A percentile compares a stretch with the other conserved stretches of the same genome.
phyloP scores from a whole-genome alignment of 345 rosid genomes.

The Rhizophora mangle region DNA sequence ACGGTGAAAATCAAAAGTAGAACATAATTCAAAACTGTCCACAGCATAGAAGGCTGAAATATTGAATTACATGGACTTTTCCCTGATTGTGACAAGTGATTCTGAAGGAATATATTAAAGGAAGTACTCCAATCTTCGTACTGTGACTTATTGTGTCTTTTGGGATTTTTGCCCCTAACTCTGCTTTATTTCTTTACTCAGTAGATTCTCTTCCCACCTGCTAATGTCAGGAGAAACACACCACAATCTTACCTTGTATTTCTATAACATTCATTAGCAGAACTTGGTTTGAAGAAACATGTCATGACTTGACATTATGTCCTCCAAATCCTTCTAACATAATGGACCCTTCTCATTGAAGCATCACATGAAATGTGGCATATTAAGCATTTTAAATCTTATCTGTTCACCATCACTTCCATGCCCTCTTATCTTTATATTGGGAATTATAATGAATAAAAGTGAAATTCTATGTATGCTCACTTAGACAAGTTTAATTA shows the following conservation, averaged over 20 bases:
- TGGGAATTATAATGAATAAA: too few relatives aligned
- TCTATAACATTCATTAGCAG: slow-evolving; percentile 10
- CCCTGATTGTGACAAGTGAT: slow-evolving; percentile 33
- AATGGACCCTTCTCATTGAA: slow-evolving; percentile 13
- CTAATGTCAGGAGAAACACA: slow-evolving; percentile 17
- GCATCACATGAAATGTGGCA: slow-evolving; percentile 18
- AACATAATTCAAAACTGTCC: slow-evolving; percentile 11
- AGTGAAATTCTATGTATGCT: too few relatives aligned
- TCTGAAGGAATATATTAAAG: slow-evolving; percentile 37
- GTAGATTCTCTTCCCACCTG: slow-evolving; percentile 19
- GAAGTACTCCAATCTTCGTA: slow-evolving; percentile 24
- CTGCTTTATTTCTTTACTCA: slow-evolving; percentile 3
- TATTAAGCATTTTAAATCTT: not conserved
- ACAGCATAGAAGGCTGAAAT: slow-evolving; percentile 12
- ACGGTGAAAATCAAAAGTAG: not conserved
- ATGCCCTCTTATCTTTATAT: too few relatives aligned
- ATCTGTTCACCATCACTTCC: slow-evolving; percentile 4
- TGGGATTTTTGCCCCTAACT: not conserved
- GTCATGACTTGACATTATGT: not conserved
- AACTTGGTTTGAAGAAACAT: slow-evolving; percentile 4
- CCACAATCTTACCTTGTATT: slow-evolving; percentile 16
- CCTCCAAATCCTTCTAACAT: not conserved
- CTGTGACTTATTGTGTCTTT: slow-evolving; percentile 15
- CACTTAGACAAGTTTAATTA: too few relatives aligned
- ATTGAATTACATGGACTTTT: slow-evolving; percentile 33